Evolutionary conservation across 441 rosid genomes (phyloP), one percentile per base, ranked within the genome.

Genomic region (Brassica balearica): DNA sequence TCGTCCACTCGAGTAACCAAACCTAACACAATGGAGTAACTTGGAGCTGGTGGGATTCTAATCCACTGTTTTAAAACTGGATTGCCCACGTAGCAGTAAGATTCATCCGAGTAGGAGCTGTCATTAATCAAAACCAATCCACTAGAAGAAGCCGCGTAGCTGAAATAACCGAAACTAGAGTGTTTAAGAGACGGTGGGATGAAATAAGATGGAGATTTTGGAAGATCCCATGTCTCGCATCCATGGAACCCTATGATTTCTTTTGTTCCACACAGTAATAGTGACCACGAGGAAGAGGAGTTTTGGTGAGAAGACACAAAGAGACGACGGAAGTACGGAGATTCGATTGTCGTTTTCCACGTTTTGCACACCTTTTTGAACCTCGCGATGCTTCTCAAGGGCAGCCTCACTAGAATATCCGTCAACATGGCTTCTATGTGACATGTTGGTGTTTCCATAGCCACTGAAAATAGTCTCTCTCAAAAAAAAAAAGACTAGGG

Each of bases 221-320:
- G 43, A 43, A 61, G 75, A 22, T 5, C 67, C 75, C 56, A 71
- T 71, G 9, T 59, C 59, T 60, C n/a, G 12, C 75, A 60, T 72
- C 68, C 68, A 72, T 60, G 43, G 25, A 22, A 60, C 1, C 11
- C 38, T 38, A 71, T 0, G 67, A 71, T 3, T 2, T 71, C 15
- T 6, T 14, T 8, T 3, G 0, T 0, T 22, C 14, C 4, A 3
- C 8, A 0, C 7, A 41, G 4, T 34, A 34, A 6, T 38, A 71
- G 14, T 0, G 67, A 71, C 67, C 67, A 71, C 1, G 41, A 38
- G 3, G 15, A 2, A n/a, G 75, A 60, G 5, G 25, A 0, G 12
- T 60, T 71, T 58, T 4, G 12, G 55, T 70, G 65, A 8, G 60
- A 0, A 0, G 74, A 71, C 38, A 36, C 23, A 1, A 8, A 71